Percentiles rank a stretch among this genome's conserved stretches.
These are phyloP conservation scores for Aspergillus thermomutatus DNA, from an alignment of 2,329 filamentous ascomycete species.

Conservation along the genomic window DNA sequence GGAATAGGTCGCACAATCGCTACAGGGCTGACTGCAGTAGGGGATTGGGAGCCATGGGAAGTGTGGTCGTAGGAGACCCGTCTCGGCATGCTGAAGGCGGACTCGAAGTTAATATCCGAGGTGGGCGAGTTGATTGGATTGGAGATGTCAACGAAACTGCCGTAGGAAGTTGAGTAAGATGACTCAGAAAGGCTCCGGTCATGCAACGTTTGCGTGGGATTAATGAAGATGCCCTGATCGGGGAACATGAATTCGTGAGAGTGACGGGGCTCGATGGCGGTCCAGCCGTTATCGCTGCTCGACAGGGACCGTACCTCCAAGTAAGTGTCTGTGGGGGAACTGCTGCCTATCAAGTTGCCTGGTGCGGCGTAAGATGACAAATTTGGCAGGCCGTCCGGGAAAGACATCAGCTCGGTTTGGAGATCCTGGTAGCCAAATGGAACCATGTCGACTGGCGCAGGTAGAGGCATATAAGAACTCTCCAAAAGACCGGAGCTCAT, in stretches of 20 bases:
- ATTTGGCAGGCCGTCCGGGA: slow-evolving; percentile 49
- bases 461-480: slow-evolving; percentile 54
- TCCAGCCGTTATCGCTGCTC: slow-evolving; percentile 84
- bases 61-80: slow-evolving; percentile 41
- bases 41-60: slow-evolving; percentile 43
- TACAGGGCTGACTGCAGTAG: slow-evolving; percentile 61
- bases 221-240: slow-evolving; percentile 71
- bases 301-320: slow-evolving; percentile 84
- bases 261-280: slow-evolving; percentile 70
- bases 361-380: slow-evolving; percentile 38
- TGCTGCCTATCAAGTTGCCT: slow-evolving; percentile 46
- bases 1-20: slow-evolving; percentile 66
- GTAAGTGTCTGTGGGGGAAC: slow-evolving; percentile 74
- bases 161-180: slow-evolving; percentile 69
- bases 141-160: slow-evolving; percentile 79
- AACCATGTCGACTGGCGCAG: slow-evolving; percentile 62
- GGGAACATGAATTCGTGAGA: slow-evolving; percentile 66
- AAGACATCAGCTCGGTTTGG: slow-evolving; percentile 63
- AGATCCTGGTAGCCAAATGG: slow-evolving; percentile 76
- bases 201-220: slow-evolving; percentile 86
- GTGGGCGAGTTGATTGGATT: slow-evolving; percentile 79
- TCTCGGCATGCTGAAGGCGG: slow-evolving; percentile 41
- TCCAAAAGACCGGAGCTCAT: slow-evolving; percentile 63
- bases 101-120: slow-evolving; percentile 71
- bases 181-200: slow-evolving; percentile 83